Conservation (phyloP, 768 basidiomycete genomes). For the Calocera viscosa region DNA sequence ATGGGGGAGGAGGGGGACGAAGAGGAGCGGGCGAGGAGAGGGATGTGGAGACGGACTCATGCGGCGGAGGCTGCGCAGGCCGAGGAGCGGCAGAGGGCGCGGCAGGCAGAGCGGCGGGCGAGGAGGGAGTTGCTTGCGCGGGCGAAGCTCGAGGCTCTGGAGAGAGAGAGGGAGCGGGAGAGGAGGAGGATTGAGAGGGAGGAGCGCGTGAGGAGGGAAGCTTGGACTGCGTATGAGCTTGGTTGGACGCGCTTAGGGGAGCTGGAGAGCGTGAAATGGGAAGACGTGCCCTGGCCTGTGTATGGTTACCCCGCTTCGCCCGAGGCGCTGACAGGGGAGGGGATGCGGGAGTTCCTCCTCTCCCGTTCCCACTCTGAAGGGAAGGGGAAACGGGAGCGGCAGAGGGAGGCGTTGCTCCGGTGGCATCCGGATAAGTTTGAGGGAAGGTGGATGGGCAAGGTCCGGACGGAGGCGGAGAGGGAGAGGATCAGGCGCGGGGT, state of each 20-base stretch:
- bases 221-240: not conserved
- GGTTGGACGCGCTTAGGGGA: not conserved
- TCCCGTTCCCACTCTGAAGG: conserved; percentile 13
- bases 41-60: conserved; percentile 58
- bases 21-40: conserved; percentile 72
- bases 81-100: conserved; percentile 27
- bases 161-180: conserved; percentile 25
- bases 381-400: conserved; percentile 43
- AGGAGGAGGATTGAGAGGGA: conserved; percentile 27
- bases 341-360: conserved; percentile 13
- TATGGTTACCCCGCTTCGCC: conserved; percentile 6
- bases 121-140: conserved; percentile 32
- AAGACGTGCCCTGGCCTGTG: conserved; percentile 13
- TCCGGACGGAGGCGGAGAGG: conserved; percentile 47
- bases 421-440: conserved; percentile 84
- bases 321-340: conserved; percentile 10
- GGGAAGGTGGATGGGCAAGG: conserved; percentile 50
- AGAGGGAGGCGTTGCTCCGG: conserved; percentile 58
- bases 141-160: conserved; percentile 26
- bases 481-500: conserved; percentile 62
- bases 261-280: conserved; percentile 1
- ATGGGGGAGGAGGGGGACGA: conserved; percentile 84
- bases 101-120: conserved; percentile 25
- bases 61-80: conserved; percentile 33
- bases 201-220: conserved; percentile 19